Conservation (phyloP, 306 rosid species). For the Trifolium pratense region DNA sequence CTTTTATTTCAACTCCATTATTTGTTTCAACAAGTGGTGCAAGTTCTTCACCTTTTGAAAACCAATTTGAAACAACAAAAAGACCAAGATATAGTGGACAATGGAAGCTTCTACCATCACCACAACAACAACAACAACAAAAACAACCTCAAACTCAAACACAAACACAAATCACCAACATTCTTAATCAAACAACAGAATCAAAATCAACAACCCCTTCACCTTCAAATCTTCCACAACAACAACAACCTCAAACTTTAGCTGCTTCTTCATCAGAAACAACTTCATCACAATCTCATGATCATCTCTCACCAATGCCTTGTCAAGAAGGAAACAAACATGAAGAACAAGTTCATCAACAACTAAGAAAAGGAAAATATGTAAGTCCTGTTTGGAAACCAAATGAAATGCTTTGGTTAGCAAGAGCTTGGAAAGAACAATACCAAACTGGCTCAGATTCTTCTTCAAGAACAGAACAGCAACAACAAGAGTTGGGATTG, state of each 20-base stretch:
- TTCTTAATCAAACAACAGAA: conserved; percentile 48
- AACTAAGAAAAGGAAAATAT: conserved; percentile 82
- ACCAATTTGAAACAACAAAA: conserved; percentile 63
- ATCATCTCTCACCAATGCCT: conserved; percentile 59
- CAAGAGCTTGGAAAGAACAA: conserved; percentile 84
- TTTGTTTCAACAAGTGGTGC: conserved; percentile 67
- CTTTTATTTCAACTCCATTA: conserved; percentile 58
- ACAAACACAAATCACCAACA: conserved; percentile 46
- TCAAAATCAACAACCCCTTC: conserved; percentile 79
- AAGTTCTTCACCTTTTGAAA: conserved; percentile 59
- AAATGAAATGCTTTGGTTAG: conserved; percentile 90
- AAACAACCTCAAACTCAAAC: conserved; percentile 46
- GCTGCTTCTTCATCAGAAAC: conserved; percentile 77
- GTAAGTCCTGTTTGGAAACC: conserved; percentile 99
- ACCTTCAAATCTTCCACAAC: conserved; percentile 44
- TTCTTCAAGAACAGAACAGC: conserved; percentile 46
- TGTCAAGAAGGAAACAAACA: conserved; percentile 57
- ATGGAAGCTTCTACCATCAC: conserved; percentile 89
- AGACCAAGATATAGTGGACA: conserved; percentile 79
- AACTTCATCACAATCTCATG: conserved; percentile 62
- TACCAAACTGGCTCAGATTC: conserved; percentile 57
- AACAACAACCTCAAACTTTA: conserved; percentile 31
- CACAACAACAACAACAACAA: conserved; percentile 56
- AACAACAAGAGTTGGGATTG: conserved; percentile 36
- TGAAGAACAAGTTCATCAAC: conserved; percentile 64